These are phyloP conservation scores for Penicillium hordei DNA, from an alignment of 2,329 filamentous ascomycete genomes.

Conservation along the genomic window DNA sequence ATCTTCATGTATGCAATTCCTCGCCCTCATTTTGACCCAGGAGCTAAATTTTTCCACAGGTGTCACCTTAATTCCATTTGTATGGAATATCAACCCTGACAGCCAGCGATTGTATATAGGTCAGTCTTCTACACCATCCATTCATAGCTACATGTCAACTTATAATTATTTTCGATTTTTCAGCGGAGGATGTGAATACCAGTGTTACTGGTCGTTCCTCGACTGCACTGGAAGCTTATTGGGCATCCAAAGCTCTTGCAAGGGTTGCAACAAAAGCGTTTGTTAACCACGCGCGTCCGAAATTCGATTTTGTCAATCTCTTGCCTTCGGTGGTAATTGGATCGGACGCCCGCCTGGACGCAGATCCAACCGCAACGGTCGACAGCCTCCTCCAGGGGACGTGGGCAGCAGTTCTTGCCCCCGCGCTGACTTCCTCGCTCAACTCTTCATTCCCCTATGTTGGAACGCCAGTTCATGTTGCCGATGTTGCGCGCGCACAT, in stretches of 20 bases:
- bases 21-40: neutral
- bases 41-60: neutral
- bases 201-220: conserved; percentile 3
- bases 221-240: conserved; percentile 31
- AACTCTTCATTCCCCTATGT: conserved; percentile 4
- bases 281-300: neutral
- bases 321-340: conserved; percentile 4
- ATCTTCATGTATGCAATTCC: neutral
- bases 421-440: neutral
- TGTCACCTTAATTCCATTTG: conserved; percentile 26
- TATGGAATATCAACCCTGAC: conserved; percentile 17
- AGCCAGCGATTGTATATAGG: conserved; percentile 12
- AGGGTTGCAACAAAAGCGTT: conserved; percentile 27
- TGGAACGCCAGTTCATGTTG: conserved; percentile 3
- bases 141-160: neutral
- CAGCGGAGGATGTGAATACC: conserved; percentile 1
- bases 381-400: neutral
- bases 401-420: neutral
- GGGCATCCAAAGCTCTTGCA: conserved; percentile 30
- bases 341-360: neutral
- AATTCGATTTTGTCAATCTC: conserved; percentile 2
- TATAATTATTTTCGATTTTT: neutral
- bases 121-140: neutral
- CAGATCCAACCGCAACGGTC: neutral
- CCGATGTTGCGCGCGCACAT: conserved; percentile 1